These are phyloP conservation scores for Coemansia sp. DNA, from an alignment of 192 early-diverging fungal genomes.

Conservation along the genomic window DNA sequence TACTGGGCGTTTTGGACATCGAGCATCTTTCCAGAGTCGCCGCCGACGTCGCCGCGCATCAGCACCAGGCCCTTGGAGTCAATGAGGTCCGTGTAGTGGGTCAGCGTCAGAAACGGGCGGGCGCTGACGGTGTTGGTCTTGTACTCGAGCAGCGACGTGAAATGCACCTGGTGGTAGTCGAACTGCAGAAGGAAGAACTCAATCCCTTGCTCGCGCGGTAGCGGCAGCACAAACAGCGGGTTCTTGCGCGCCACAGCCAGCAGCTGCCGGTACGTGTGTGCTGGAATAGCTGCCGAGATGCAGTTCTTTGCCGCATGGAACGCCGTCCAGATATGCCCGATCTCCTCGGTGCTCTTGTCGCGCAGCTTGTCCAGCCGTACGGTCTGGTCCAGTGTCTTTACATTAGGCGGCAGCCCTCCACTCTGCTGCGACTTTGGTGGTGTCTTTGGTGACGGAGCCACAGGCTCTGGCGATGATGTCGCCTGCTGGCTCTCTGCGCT, in stretches of 20 bases:
- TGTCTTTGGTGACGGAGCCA: too few relatives aligned
- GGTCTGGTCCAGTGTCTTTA: slow-evolving; percentile 60
- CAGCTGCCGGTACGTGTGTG: slow-evolving; percentile 61
- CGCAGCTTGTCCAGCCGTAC: slow-evolving; percentile 56
- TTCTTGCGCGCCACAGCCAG: slow-evolving; percentile 46
- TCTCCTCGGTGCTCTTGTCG: slow-evolving; percentile 39
- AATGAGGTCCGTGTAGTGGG: slow-evolving; percentile 83
- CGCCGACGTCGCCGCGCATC: slow-evolving; percentile 80
- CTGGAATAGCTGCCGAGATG: slow-evolving; percentile 66
- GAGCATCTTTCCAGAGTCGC: slow-evolving; percentile 53
- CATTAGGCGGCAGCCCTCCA: slow-evolving; percentile 37
- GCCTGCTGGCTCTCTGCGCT: neutral
- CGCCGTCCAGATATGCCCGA: slow-evolving; percentile 70
- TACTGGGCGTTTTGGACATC: slow-evolving; percentile 71
- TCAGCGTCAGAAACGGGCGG: slow-evolving; percentile 78
- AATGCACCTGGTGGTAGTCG: slow-evolving; percentile 79
- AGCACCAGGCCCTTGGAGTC: slow-evolving; percentile 83
- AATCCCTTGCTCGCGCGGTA: slow-evolving; percentile 75
- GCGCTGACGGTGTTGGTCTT: slow-evolving; percentile 78
- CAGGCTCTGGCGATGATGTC: too few relatives aligned
- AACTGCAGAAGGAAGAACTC: slow-evolving; percentile 90
- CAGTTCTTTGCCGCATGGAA: slow-evolving; percentile 65
- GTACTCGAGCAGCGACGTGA: slow-evolving; percentile 88
- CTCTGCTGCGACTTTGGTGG: too few relatives aligned
- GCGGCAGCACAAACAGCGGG: slow-evolving; percentile 78